Conservation (phyloP, 805 yeast species). For the Blastobotrys mokoenaii region DNA sequence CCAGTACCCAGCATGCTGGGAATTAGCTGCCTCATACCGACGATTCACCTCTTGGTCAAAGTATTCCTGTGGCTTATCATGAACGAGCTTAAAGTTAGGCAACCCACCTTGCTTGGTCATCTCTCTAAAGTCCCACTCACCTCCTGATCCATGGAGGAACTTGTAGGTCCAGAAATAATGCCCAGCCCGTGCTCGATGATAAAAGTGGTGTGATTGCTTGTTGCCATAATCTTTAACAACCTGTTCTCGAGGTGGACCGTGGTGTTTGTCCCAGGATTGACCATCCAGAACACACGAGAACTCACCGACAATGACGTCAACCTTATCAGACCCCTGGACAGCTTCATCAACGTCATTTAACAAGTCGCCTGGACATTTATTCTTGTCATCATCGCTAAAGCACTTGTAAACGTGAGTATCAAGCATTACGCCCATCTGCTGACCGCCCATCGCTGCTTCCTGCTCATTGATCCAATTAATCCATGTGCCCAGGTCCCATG, state of each 20-base stretch:
- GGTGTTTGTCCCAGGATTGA: slow-evolving; percentile 53
- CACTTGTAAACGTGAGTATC: slow-evolving; percentile 87
- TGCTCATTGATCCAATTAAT: slow-evolving; percentile 48
- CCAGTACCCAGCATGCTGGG: slow-evolving; percentile 65
- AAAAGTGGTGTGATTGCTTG: slow-evolving; percentile 41
- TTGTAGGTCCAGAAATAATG: slow-evolving; percentile 86
- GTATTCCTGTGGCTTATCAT: background rate
- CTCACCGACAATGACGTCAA: slow-evolving; percentile 80
- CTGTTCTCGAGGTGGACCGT: slow-evolving; percentile 40
- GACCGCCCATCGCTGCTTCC: slow-evolving; percentile 21
- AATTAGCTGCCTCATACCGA: slow-evolving; percentile 33
- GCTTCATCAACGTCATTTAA: slow-evolving; percentile 43
- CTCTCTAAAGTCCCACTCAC: slow-evolving; percentile 90
- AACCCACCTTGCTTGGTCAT: slow-evolving; percentile 60
- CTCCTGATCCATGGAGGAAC: slow-evolving; percentile 83
- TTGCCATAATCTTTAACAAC: slow-evolving; percentile 57
- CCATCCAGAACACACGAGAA: slow-evolving; percentile 83
- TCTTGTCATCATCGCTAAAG: slow-evolving; percentile 66
- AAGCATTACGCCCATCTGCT: slow-evolving; percentile 51
- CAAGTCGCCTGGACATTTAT: slow-evolving; percentile 55
- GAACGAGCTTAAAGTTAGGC: slow-evolving; percentile 27
- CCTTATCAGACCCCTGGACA: slow-evolving; percentile 31
- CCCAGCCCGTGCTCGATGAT: slow-evolving; percentile 55
- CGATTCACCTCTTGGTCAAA: background rate
- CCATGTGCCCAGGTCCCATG: slow-evolving; percentile 87